Evolutionary conservation across 306 rosid genomes (phyloP), one percentile per base, ranked within the genome.

Genomic region (Vicia villosa): DNA sequence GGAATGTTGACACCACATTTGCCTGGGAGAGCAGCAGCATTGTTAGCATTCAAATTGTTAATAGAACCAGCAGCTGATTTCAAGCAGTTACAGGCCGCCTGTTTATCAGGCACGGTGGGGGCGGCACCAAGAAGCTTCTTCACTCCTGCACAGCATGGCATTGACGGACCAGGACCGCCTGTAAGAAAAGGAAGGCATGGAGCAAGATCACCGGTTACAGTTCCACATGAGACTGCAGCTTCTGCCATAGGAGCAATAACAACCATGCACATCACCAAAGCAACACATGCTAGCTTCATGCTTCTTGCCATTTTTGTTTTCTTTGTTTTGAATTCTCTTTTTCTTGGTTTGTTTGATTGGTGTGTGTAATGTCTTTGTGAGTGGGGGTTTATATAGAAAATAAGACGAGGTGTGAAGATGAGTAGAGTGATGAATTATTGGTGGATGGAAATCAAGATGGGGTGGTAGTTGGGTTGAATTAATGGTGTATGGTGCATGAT

Each of bases 141-240:
- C 4, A 89, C 74, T 5, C 90, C 83, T 24, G 0, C 0, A 51
- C 87, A 86, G 46, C 87, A 84, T 0, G 0, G 0, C 0, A 14
- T 0, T 0, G 86, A 0, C 0, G 57, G 56, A 2, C 14, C 0
- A 0, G 66, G 2, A 36, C 84, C 87, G 0, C 83, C 86, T 0
- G 0, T 0, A 1, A 88, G 51, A 70, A 76, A 87, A 1, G 0
- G 0, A 0, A 85, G 0, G 71, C 94, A 87, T 0, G 82, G 63
- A 0, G 34, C 1, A 0, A 83, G 1, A 10, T 4, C 4, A 13
- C 30, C 1, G 0, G 38, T 0, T 11, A 89, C 96, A 8, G 68
- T 56, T 0, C 81, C 82, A 46, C 96, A 89, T 0, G 81, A n/a
- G 16, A 81, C 7, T 20, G 84, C 78, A 1, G 52, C 70, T 4